Evolutionary conservation across 2,329 filamentous ascomycete genomes (phyloP), one percentile per base, ranked within the genome.

Genomic region (Penicillium griseofulvum): DNA sequence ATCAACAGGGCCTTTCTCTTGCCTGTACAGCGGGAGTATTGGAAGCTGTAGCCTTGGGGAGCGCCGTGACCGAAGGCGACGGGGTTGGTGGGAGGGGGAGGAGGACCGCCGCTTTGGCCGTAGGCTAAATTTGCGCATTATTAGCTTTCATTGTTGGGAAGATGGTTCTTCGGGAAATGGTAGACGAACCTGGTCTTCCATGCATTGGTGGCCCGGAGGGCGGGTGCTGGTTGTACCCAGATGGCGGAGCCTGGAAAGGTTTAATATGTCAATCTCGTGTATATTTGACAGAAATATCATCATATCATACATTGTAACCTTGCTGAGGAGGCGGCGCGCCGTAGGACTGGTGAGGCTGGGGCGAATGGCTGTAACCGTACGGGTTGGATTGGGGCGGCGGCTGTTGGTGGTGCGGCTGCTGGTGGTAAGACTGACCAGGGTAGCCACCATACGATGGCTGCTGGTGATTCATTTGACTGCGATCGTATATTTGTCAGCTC

Each of bases 1-100:
- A 97, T 93, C 58, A 97, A 76, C 29, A 97, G 78, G 5, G 92
- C 93, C 78, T 97, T 97, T 70, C 92, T 82, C 66, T 87, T 85
- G 43, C 92, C 93, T 5, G 89, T 95, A 72, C 92, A 97, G 63
- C 88, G 88, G 44, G 91, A 96, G 75, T 97, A 97, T 74, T 93
- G 89, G 75, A 92, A 97, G 42, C 81, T 85, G 74, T 96, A 96
- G 65, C 82, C 82, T 60, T 85, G 81, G 17, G 91, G 91, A 14
- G 92, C 91, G 54, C 91, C 91, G 58, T 86, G 81, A 53, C 91
- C 90, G 68, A 94, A 94, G 59, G 82, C 79, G 71, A 92, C 89
- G 60, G 87, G 81, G 51, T 82, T 77, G 54, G 80, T 71, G 17
- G 88, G 87, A 8, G 89, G 89, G 49, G 87, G 83, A 2, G 86